These are phyloP conservation scores for Emmonsiellopsis sp. DNA, from an alignment of 2,329 filamentous ascomycete species.

Conservation along the genomic window DNA sequence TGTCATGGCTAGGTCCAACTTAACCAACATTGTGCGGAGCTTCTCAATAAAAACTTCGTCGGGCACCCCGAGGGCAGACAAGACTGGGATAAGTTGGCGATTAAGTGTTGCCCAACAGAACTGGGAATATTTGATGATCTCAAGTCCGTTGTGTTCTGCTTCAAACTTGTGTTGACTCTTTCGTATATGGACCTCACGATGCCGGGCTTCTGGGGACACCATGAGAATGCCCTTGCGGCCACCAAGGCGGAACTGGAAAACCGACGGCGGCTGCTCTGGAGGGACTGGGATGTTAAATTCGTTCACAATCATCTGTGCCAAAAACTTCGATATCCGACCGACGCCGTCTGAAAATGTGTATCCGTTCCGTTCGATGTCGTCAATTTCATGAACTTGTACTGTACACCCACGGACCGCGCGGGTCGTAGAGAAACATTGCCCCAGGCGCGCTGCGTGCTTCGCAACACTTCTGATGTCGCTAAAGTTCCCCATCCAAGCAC, in stretches of 20 bases:
- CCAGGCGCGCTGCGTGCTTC: slow-evolving; percentile 79
- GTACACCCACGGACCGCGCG: slow-evolving; percentile 58
- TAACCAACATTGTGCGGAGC: slow-evolving; percentile 56
- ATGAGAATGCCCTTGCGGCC: slow-evolving; percentile 86
- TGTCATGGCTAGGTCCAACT: slow-evolving; percentile 61
- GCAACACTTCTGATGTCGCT: slow-evolving; percentile 72
- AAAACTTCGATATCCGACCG: slow-evolving; percentile 74
- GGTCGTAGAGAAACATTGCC: slow-evolving; percentile 94
- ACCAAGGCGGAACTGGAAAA: slow-evolving; percentile 84
- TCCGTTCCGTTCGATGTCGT: slow-evolving; percentile 60
- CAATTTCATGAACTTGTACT: slow-evolving; percentile 48
- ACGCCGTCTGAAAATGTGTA: slow-evolving; percentile 85
- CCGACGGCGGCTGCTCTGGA: slow-evolving; percentile 56
- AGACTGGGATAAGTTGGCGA: slow-evolving; percentile 77
- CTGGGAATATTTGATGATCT: slow-evolving; percentile 74
- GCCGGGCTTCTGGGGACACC: slow-evolving; percentile 58
- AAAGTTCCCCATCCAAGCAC: slow-evolving; percentile 80
- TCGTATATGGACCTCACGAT: slow-evolving; percentile 65
- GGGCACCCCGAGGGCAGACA: slow-evolving; percentile 66
- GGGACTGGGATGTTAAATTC: slow-evolving; percentile 55
- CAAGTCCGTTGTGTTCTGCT: slow-evolving; percentile 59
- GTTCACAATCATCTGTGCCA: slow-evolving; percentile 63
- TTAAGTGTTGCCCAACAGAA: slow-evolving; percentile 75
- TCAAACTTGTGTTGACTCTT: slow-evolving; percentile 83
- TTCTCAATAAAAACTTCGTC: slow-evolving; percentile 58